Conservation (phyloP, 2,329 filamentous ascomycete species). For the Aspergillus sp. region DNA sequence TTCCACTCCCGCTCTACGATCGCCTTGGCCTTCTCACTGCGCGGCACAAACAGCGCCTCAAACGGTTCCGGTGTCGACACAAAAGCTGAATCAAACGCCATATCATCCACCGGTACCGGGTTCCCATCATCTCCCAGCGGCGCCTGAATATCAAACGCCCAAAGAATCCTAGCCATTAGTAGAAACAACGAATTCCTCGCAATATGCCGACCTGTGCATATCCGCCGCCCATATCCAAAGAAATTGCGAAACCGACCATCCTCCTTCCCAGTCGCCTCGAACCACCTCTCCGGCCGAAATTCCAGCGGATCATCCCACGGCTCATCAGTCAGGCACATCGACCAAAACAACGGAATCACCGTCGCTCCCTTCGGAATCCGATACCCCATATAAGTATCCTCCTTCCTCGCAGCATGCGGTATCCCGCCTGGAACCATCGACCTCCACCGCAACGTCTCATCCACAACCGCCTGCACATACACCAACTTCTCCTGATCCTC, state of each 20-base stretch:
- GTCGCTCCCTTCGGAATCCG: background rate
- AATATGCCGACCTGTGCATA: constrained; percentile 43
- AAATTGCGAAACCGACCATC: constrained; percentile 57
- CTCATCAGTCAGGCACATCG: constrained; percentile 30
- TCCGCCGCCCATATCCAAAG: constrained; percentile 59
- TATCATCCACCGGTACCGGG: constrained; percentile 24
- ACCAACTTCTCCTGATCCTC: constrained; percentile 30
- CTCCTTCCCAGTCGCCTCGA: constrained; percentile 21
- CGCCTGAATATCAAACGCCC: constrained; percentile 32
- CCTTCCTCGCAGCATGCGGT: background rate
- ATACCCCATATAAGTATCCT: background rate
- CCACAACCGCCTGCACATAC: constrained; percentile 30
- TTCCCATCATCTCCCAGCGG: constrained; percentile 24
- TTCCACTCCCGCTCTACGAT: constrained; percentile 27
- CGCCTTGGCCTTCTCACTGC: constrained; percentile 21
- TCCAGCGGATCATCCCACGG: constrained; percentile 40
- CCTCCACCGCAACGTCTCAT: constrained; percentile 36
- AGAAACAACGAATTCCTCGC: constrained; percentile 48
- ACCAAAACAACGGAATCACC: background rate
- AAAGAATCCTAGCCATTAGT: constrained; percentile 60
- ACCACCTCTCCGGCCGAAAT: constrained; percentile 46
- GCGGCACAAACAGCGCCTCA: constrained; percentile 28
- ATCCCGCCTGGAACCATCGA: constrained; percentile 45
- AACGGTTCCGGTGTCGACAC: constrained; percentile 29
- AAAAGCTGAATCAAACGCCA: constrained; percentile 25